Evolutionary conservation across 371 early-diverging fungal genomes (phyloP).

Genomic region (Dinochytrium kinnereticum): DNA sequence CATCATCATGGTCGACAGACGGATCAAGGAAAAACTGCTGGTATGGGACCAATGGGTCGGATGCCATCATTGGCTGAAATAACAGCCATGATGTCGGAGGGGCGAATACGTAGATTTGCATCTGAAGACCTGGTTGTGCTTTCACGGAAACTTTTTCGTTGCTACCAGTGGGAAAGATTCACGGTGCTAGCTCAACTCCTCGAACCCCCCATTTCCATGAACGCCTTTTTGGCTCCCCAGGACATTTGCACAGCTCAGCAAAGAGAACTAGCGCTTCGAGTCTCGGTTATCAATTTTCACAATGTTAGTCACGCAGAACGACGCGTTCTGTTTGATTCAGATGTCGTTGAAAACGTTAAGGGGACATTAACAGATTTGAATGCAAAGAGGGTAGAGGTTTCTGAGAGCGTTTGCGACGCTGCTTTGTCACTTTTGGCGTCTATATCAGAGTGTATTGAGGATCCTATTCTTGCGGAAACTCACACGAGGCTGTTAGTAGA

Average conservation of each 20-base stretch:
- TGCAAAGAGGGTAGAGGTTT: constrained; percentile 26
- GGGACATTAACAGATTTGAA: constrained; percentile 25
- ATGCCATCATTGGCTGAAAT: not conserved
- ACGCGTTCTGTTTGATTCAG: constrained; percentile 37
- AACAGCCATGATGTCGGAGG: not conserved
- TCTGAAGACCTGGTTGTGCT: constrained; percentile 30
- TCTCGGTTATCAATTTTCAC: constrained; percentile 38
- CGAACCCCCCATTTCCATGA: constrained; percentile 26
- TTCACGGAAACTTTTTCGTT: constrained; percentile 23
- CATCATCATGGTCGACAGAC: not conserved
- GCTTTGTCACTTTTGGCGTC: constrained; percentile 30
- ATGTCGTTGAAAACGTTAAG: not conserved
- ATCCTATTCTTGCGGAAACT: not conserved
- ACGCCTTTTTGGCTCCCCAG: not conserved
- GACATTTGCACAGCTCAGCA: not conserved
- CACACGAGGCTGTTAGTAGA: constrained; percentile 39
- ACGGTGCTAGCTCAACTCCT: constrained; percentile 30
- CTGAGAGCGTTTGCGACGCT: constrained; percentile 30
- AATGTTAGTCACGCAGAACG: constrained; percentile 40
- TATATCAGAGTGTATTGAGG: constrained; percentile 41
- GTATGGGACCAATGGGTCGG: not conserved
- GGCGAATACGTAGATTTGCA: constrained; percentile 18
- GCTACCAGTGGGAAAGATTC: constrained; percentile 43
- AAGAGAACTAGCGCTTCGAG: constrained; percentile 34
- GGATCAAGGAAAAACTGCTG: not conserved